Evolutionary conservation across 805 yeast genomes (phyloP).

Genomic region (Brettanomyces naardenensis): DNA sequence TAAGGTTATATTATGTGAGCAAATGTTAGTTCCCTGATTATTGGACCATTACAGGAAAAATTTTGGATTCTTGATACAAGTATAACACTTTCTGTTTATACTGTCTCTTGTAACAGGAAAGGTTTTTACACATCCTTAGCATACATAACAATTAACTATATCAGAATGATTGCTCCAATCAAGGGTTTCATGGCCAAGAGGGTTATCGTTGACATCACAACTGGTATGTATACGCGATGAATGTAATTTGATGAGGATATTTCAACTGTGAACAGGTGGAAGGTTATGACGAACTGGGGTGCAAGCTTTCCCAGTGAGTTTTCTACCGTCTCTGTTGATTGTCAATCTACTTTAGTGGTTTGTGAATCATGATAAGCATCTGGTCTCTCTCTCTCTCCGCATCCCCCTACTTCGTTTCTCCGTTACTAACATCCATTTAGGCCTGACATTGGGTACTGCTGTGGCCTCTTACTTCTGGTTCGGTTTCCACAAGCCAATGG

Average conservation of each 20-base stretch:
- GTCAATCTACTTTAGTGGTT: no score
- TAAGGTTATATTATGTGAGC: neutral
- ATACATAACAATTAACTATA: neutral
- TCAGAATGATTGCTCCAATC: slow-evolving; percentile 79
- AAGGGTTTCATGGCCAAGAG: slow-evolving; percentile 77
- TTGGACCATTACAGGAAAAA: neutral
- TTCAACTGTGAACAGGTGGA: no score
- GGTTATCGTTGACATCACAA: slow-evolving; percentile 67
- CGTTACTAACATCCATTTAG: slow-evolving; percentile 14
- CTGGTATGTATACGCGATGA: slow-evolving; percentile 41
- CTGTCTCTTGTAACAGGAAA: neutral
- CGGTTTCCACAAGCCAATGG: slow-evolving; percentile 69
- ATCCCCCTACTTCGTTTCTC: no score
- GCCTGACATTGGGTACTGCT: slow-evolving; percentile 27
- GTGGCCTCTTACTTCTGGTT: slow-evolving; percentile 79
- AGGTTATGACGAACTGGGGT: no score
- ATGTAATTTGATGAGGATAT: no score
- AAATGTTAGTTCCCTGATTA: neutral
- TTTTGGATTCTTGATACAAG: neutral
- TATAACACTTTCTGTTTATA: neutral
- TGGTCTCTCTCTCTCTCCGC: no score
- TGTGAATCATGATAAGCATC: no score
- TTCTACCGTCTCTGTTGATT: no score
- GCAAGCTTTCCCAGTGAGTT: no score
- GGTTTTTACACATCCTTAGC: no score